Percentiles rank a stretch among this genome's conserved stretches.
phyloP scores from a whole-genome alignment of 345 rosid species.

The Ceriops decandra region DNA sequence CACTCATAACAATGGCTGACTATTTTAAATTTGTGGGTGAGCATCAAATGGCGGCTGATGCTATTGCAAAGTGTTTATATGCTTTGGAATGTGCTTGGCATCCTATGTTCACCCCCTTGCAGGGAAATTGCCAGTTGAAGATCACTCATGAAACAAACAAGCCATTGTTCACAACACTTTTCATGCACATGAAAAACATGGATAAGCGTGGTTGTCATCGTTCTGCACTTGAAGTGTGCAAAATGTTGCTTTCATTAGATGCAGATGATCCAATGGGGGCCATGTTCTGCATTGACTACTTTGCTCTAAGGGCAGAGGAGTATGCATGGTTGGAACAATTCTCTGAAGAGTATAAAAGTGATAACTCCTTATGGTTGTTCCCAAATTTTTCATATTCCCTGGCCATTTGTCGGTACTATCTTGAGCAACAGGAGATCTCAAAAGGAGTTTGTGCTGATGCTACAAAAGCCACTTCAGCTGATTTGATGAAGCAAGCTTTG shows the following conservation, averaged over 20 bases:
- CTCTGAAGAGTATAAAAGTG: slow-evolving; percentile 63
- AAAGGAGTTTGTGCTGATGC: slow-evolving; percentile 23
- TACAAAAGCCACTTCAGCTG: slow-evolving; percentile 50
- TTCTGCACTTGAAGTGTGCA: slow-evolving; percentile 89
- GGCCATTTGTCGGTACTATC: slow-evolving; percentile 70
- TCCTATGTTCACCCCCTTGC: slow-evolving; percentile 71
- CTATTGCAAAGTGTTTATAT: slow-evolving; percentile 70
- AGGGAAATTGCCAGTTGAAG: slow-evolving; percentile 70
- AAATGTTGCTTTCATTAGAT: slow-evolving; percentile 73
- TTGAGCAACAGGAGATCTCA: slow-evolving; percentile 50
- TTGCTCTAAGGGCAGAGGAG: slow-evolving; percentile 80
- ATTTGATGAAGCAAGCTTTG: slow-evolving; percentile 83
- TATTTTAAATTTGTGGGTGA: slow-evolving; percentile 80
- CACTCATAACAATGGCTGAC: slow-evolving; percentile 90
- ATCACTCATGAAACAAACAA: slow-evolving; percentile 69
- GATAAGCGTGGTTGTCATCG: slow-evolving; percentile 89
- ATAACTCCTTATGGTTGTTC: slow-evolving; percentile 80
- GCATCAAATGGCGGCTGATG: slow-evolving; percentile 82
- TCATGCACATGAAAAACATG: slow-evolving; percentile 83
- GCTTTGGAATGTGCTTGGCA: slow-evolving; percentile 91
- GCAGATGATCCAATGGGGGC: slow-evolving; percentile 82
- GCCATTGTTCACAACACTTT: slow-evolving; percentile 68
- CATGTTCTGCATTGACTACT: slow-evolving; percentile 84
- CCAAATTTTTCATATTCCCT: slow-evolving; percentile 86
- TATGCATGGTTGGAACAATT: slow-evolving; percentile 75